Percentiles rank a stretch among this genome's conserved stretches.
Evolutionary conservation across 495 filamentous ascomycete species (phyloP).

Genomic region (Aspergillus hancockii): DNA sequence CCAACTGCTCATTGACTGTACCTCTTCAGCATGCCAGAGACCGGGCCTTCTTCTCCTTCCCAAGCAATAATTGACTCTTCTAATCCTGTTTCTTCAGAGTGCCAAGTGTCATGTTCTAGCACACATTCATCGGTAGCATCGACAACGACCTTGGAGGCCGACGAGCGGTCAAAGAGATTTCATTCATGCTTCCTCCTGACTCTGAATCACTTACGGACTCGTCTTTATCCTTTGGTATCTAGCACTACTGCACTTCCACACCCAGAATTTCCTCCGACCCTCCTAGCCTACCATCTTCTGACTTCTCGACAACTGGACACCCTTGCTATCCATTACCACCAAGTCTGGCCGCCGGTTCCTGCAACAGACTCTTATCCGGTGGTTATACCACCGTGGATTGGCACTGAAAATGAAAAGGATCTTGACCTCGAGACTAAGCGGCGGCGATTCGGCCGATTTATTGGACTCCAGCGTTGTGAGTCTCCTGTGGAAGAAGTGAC

Average conservation of each 20-base stretch:
- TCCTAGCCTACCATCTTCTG: conserved; percentile 74
- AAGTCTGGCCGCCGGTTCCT: conserved; percentile 54
- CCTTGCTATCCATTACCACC: conserved; percentile 76
- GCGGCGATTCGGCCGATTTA: conserved; percentile 62
- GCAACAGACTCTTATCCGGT: conserved; percentile 65
- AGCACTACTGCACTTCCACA: conserved; percentile 58
- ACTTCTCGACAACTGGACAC: conserved; percentile 67
- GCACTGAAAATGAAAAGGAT: conserved; percentile 21
- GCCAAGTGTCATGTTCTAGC: background rate
- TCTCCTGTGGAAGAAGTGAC: conserved; percentile 34
- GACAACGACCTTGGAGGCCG: background rate
- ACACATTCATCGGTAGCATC: background rate
- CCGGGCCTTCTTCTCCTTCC: background rate
- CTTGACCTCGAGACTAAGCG: conserved; percentile 59
- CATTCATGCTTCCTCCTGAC: conserved; percentile 24
- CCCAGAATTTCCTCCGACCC: conserved; percentile 63
- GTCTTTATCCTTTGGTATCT: conserved; percentile 42
- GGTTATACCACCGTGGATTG: conserved; percentile 44
- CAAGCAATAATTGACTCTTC: background rate
- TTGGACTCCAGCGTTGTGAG: conserved; percentile 66
- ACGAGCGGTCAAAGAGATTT: background rate
- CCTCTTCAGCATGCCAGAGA: background rate
- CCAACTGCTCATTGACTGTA: too few relatives aligned
- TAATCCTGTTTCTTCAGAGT: background rate
- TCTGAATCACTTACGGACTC: conserved; percentile 34